These are phyloP conservation scores for Axilococcus clingmanii DNA, from an alignment of 139 green algal species.

Conservation along the genomic window DNA sequence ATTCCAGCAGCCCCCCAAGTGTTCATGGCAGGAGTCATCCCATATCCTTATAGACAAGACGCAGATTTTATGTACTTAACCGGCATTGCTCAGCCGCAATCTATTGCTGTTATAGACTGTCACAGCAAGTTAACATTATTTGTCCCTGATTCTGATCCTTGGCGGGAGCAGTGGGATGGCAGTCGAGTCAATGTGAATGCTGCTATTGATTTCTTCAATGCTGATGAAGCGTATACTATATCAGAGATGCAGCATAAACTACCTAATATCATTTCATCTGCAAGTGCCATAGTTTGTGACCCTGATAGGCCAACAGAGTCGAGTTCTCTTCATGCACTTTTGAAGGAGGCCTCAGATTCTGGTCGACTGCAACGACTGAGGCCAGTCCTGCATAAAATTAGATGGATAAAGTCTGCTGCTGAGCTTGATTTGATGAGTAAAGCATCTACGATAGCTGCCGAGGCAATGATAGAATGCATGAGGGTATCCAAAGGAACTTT, in stretches of 20 bases:
- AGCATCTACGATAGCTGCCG: conserved; percentile 38
- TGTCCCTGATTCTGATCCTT: conserved; percentile 24
- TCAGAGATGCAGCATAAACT: conserved; percentile 24
- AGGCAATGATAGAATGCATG: conserved; percentile 48
- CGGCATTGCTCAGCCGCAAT: conserved; percentile 58
- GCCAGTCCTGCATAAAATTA: conserved; percentile 36
- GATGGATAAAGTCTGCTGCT: conserved; percentile 56
- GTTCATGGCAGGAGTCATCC: conserved; percentile 73
- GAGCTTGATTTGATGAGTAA: conserved; percentile 54
- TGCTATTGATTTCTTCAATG: conserved; percentile 48
- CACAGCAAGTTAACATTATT: conserved; percentile 28
- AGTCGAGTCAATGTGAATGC: conserved; percentile 20
- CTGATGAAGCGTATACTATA: conserved; percentile 43
- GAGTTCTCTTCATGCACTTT: conserved; percentile 10
- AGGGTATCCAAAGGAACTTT: conserved; percentile 15
- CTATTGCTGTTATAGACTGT: conserved; percentile 30
- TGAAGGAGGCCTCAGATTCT: conserved; percentile 7
- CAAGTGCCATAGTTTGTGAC: no score
- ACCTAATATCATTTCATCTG: conserved; percentile 5
- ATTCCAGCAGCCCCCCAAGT: conserved; percentile 41
- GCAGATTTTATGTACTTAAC: conserved; percentile 84
- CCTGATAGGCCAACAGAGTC: no score
- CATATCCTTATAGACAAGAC: conserved; percentile 72
- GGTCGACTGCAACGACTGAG: conserved; percentile 29
- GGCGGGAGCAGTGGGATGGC: conserved; percentile 43